Evolutionary conservation across 257 asterid species (phyloP).

Genomic region (Solanum pinnatisectum): DNA sequence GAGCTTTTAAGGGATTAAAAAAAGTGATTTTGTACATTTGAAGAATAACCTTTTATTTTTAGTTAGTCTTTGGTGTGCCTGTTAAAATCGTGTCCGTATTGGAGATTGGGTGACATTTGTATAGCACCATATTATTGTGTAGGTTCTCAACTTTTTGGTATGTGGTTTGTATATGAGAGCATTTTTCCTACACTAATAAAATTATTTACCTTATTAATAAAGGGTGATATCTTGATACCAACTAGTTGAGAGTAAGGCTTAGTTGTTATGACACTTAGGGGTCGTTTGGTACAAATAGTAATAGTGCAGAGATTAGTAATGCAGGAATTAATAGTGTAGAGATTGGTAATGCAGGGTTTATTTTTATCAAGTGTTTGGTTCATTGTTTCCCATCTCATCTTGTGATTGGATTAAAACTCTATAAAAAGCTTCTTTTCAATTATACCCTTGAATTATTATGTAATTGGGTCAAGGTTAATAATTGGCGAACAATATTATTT

Average conservation of each 20-base stretch:
- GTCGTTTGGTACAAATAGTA: neutral
- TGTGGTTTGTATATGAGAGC: neutral
- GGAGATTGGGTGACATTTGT: neutral
- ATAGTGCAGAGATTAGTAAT: neutral
- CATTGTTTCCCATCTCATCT: neutral
- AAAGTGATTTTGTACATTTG: neutral
- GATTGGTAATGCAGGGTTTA: neutral
- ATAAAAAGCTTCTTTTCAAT: neutral
- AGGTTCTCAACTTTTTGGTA: neutral
- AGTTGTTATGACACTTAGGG: neutral
- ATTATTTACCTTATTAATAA: neutral
- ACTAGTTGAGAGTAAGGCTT: neutral
- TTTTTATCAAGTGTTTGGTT: neutral
- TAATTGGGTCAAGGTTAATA: neutral
- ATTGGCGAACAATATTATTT: too few relatives aligned
- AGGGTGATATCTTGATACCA: neutral
- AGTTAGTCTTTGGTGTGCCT: neutral
- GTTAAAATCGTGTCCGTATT: neutral
- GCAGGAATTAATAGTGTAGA: neutral
- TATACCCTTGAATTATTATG: too few relatives aligned
- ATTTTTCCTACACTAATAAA: neutral
- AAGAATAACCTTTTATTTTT: neutral
- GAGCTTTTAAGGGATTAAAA: neutral
- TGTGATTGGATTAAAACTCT: neutral
- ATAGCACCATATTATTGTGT: neutral